Percentiles rank a stretch among this genome's conserved stretches.
Conservation (phyloP, 2,329 filamentous ascomycete species). For the Alternaria brassicicola region DNA sequence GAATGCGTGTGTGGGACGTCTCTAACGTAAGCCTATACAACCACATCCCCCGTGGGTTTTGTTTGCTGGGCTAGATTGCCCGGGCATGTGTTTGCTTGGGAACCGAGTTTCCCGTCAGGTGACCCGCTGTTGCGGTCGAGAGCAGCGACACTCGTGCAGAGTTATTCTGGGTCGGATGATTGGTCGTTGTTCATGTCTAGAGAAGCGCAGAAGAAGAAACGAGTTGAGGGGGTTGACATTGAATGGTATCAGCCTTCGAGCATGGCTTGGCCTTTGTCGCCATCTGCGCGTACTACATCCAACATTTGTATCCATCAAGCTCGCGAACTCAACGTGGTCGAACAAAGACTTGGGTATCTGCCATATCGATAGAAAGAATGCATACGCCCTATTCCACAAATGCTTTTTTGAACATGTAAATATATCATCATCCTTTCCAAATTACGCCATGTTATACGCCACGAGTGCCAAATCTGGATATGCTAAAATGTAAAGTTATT, state of each 20-base stretch:
- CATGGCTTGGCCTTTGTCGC: no score
- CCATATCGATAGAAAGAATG: neutral
- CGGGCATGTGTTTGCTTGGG: no score
- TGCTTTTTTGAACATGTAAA: neutral
- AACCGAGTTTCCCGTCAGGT: no score
- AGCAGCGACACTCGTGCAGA: no score
- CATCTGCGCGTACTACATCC: neutral
- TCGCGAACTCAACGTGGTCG: neutral
- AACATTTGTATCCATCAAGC: neutral
- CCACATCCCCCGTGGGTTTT: neutral
- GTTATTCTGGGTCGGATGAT: no score
- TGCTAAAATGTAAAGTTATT: constrained; percentile 9
- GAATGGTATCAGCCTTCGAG: no score
- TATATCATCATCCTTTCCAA: neutral
- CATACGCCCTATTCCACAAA: neutral
- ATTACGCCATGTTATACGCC: neutral
- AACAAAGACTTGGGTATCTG: neutral
- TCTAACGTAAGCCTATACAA: neutral
- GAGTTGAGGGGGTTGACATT: no score
- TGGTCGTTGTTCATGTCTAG: no score
- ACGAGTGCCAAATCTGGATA: neutral
- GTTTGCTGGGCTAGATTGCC: no score
- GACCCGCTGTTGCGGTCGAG: no score
- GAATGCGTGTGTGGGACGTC: neutral
- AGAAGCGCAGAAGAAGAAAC: no score